Evolutionary conservation across 73 alveolate genomes (phyloP).

Genomic region (Stentor coeruleus): DNA sequence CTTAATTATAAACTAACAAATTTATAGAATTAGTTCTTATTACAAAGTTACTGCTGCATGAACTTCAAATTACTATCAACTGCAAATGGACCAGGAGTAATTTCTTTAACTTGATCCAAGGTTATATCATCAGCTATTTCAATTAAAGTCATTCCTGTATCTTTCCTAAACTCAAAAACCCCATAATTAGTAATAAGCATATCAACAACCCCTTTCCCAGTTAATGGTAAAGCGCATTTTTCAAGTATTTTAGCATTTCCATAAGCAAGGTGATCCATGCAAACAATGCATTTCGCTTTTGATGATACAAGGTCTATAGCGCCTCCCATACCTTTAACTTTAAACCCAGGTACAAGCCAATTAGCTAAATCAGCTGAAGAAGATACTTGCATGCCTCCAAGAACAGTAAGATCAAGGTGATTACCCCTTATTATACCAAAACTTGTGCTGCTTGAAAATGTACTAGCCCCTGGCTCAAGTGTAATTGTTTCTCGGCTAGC

Average conservation of each 20-base stretch:
- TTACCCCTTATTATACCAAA: constrained; percentile 92
- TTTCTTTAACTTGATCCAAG: constrained; percentile 32
- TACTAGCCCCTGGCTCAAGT: constrained; percentile 68
- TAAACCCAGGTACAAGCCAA: constrained; percentile 95
- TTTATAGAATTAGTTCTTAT: too few species aligned
- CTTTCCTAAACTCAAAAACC: constrained; percentile 39
- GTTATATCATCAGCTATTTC: constrained; percentile 44
- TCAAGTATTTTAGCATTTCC: constrained; percentile 63
- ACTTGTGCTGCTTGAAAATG: constrained; percentile 73
- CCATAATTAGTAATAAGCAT: constrained; percentile 61
- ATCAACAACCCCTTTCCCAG: constrained; percentile 72
- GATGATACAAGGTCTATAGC: constrained; percentile 86
- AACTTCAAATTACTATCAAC: neutral
- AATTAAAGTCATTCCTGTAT: constrained; percentile 30
- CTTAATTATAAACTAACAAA: too few species aligned
- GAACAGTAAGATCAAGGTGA: constrained; percentile 79
- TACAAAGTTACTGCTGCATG: neutral
- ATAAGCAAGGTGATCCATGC: constrained; percentile 74
- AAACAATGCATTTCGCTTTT: constrained; percentile 59
- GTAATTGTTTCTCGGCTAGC: constrained; percentile 94
- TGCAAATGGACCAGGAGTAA: constrained; percentile 20
- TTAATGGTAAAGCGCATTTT: constrained; percentile 65
- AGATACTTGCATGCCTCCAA: constrained; percentile 85
- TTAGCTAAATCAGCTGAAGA: constrained; percentile 89
- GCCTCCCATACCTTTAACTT: constrained; percentile 94